Evolutionary conservation across 495 filamentous ascomycete genomes (phyloP), one percentile per base, ranked within the genome.

Genomic region (Penicillium canescens): DNA sequence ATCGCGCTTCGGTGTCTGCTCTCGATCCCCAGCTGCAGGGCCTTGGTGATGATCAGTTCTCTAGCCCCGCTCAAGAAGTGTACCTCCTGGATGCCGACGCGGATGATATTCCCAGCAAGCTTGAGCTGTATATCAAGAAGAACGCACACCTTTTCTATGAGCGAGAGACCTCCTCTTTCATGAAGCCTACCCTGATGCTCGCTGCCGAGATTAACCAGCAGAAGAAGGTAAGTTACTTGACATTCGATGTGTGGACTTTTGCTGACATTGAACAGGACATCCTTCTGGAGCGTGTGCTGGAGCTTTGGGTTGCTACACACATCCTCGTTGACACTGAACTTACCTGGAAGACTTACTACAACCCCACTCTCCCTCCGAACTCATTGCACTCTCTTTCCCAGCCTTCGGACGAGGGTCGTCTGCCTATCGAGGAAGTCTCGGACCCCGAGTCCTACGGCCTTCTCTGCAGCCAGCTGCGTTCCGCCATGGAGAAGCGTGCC

Each of bases 261-360:
- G 18, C 49, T 69, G 36, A 64, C 23, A 18, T 24, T 14, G 12
- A 12, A 44, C 46, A 82, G 73, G 84, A 90, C 57, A 69, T 74
- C 23, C 71, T 92, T 6, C 74, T 93, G 12, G 78, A 81, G 46
- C 79, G 82, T 34, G 84, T 82, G 1, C 71, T 93, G 6, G 86
- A 93, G 62, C 76, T 95, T 3, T 95, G 89, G 88, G 80, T 84
- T 20, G 78, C 83, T 6, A 90, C 89, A 2, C 84, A 88, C 56
- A 82, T 93, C 24, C 76, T 93, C 42, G 78, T 82, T 16, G 86
- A 89, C 51, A 75, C 77, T n/a, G 83, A 86, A 37, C 66, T 86
- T 14, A 75, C 77, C 35, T 92, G 88, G 88, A 81, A 79, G 28
- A 80, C 88, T 23, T 81, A 71, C 56, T 75, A 70, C 59, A 81